Evolutionary conservation across 2,329 filamentous ascomycete genomes (phyloP).

Genomic region (Curvularia sp.): DNA sequence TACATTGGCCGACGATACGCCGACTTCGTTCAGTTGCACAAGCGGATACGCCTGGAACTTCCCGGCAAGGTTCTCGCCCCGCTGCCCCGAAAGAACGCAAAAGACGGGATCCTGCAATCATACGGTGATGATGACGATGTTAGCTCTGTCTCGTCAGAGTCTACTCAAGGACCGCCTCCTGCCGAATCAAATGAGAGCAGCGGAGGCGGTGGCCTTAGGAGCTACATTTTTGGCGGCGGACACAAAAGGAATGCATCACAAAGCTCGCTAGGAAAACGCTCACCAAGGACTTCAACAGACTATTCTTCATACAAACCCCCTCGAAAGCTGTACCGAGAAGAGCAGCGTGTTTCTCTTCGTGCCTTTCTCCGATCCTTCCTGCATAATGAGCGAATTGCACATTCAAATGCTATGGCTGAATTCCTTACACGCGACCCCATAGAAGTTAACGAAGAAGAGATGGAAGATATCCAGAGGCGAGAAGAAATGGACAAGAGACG

Average conservation of each 20-base stretch:
- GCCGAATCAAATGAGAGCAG: slow-evolving; percentile 45
- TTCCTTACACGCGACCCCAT: slow-evolving; percentile 80
- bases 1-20: slow-evolving; percentile 88
- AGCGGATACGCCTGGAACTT: slow-evolving; percentile 79
- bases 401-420: slow-evolving; percentile 81
- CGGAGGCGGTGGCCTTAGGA: slow-evolving; percentile 52
- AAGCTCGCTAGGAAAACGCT: slow-evolving; percentile 45
- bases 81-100: slow-evolving; percentile 90
- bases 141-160: slow-evolving; percentile 81
- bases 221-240: slow-evolving; percentile 51
- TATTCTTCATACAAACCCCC: slow-evolving; percentile 48
- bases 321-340: slow-evolving; percentile 78
- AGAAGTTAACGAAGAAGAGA: slow-evolving; percentile 79
- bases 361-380: slow-evolving; percentile 88
- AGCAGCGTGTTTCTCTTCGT: slow-evolving; percentile 86
- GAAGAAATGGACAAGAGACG: slow-evolving; percentile 86
- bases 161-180: slow-evolving; percentile 65
- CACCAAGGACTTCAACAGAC: slow-evolving; percentile 45
- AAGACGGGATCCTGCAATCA: slow-evolving; percentile 66
- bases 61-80: slow-evolving; percentile 89
- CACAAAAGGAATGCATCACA: slow-evolving; percentile 54
- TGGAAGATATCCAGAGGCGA: slow-evolving; percentile 78
- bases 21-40: slow-evolving; percentile 83
- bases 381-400: slow-evolving; percentile 82
- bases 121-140: slow-evolving; percentile 71